phyloP scores from a whole-genome alignment of 305 asterid genomes.

The Rubia balearica region DNA sequence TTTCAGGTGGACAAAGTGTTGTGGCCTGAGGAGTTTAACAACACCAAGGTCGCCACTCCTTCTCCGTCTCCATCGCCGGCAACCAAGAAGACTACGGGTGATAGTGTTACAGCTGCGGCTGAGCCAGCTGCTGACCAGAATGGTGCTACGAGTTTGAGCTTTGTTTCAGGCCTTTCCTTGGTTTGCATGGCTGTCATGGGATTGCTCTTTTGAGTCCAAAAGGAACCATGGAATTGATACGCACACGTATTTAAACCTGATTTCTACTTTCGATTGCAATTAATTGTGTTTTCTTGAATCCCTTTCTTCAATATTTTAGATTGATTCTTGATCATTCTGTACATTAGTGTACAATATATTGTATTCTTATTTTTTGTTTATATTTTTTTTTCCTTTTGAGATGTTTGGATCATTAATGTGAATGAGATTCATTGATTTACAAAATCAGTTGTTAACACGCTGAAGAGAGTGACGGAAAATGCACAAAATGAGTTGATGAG shows the following conservation, averaged over 20 bases:
- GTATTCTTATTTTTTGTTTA: neutral
- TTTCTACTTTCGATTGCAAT: neutral
- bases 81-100: neutral
- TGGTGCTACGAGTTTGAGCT: constrained; percentile 33
- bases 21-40: constrained; percentile 43
- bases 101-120: constrained; percentile 8
- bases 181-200: constrained; percentile 26
- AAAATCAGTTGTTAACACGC: neutral
- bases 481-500: too few relatives aligned
- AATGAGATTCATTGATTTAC: neutral
- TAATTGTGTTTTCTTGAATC: neutral
- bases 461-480: too few relatives aligned
- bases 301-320: neutral
- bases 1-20: constrained; percentile 70
- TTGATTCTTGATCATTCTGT: neutral
- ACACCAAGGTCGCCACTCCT: constrained; percentile 34
- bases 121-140: constrained; percentile 13
- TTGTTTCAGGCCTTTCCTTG: constrained; percentile 33
- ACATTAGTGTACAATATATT: neutral
- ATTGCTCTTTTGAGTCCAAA: constrained; percentile 4
- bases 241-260: neutral
- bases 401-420: constrained; percentile 2
- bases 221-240: neutral
- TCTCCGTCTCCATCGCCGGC: constrained; percentile 29
- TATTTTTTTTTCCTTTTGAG: neutral